Base-by-base conservation (phyloP, 176 grass and related monocot species). In the Canna indica region DNA sequence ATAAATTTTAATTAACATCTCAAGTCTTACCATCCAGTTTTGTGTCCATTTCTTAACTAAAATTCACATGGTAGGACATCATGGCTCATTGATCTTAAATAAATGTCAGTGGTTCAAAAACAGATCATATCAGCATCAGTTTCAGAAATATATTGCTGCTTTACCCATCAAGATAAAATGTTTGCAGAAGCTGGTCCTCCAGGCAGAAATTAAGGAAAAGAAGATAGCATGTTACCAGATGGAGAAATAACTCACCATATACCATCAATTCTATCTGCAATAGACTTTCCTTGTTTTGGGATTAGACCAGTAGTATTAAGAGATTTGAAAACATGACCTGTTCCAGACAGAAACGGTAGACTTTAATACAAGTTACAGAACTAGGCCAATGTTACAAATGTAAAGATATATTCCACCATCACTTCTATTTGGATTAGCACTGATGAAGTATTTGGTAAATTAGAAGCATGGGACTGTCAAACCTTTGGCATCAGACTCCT, bases 261-360 rank as follows among this genome's bases (percentile, higher is more conserved):
- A 78, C 80, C 81, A 79, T 97, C 94, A 77, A 97, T 74, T 72
- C 83, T 85, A 79, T 97, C 94, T 66, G 94, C 94, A 69, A 97
- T 90, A 27, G 87, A 81, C 67, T 97, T 97, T 79, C 89, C 94
- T 81, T 92, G 84, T 59, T 77, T 87, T 53, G 94, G 94, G 80
- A 97, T 87, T 56, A 97, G 76, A 66, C 94, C 94, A 57, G 94
- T 85, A 47, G 82, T 82, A 82, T 92, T 90, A 28, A 97, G 65
- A 54, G 94, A 93, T 81, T 97, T 97, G 78, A 91, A 89, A 71
- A 95, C 61, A 70, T 90, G 94, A 71, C 89, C 94, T 97, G 81
- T 46, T 79, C 81, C 77, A 4, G 84, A 82, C 79, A 42, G 41
- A 11, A 67, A 42, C 20, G 30, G 64, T 12, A 39, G 12, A 29